These are phyloP conservation scores for Eutrema japonicum DNA, from an alignment of 345 rosid species.

Conservation along the genomic window DNA sequence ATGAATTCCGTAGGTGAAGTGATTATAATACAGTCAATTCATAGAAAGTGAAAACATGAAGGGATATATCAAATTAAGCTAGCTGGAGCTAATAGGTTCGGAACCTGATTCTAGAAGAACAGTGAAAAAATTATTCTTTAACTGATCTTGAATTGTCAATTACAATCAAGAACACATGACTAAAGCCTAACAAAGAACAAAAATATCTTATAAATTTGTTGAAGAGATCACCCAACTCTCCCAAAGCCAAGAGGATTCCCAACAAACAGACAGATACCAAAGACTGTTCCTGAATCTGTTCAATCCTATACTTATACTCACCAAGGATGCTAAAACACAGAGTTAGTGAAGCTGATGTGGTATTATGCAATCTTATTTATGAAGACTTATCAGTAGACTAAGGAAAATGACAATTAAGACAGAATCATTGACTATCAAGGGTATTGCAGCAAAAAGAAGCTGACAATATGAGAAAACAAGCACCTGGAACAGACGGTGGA, in stretches of 20 bases:
- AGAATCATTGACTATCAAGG: not conserved
- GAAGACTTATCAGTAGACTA: not conserved
- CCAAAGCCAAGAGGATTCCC: not conserved
- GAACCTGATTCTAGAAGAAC: not conserved
- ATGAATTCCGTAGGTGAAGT: not conserved
- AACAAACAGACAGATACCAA: slow-evolving; percentile 17
- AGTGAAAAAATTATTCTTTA: not conserved
- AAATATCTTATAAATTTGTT: not conserved
- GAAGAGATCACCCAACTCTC: slow-evolving; percentile 6
- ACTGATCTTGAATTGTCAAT: not conserved
- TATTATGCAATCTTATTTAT: not conserved
- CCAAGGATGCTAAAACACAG: slow-evolving; percentile 13
- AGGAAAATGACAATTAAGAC: slow-evolving; percentile 3
- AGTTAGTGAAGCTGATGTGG: not conserved
- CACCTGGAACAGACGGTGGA: slow-evolving; percentile 48
- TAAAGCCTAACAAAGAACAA: not conserved
- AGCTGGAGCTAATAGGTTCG: slow-evolving; percentile 1
- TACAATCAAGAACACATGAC: not conserved
- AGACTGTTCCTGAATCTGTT: not conserved
- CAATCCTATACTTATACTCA: not conserved
- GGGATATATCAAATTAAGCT: slow-evolving; percentile 2
- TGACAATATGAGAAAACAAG: not conserved
- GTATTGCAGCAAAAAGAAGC: not conserved
- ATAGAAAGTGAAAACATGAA: not conserved
- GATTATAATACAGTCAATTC: not conserved